These are phyloP conservation scores for Trichoderma parareesei DNA, from an alignment of 495 filamentous ascomycete species.

Conservation along the genomic window DNA sequence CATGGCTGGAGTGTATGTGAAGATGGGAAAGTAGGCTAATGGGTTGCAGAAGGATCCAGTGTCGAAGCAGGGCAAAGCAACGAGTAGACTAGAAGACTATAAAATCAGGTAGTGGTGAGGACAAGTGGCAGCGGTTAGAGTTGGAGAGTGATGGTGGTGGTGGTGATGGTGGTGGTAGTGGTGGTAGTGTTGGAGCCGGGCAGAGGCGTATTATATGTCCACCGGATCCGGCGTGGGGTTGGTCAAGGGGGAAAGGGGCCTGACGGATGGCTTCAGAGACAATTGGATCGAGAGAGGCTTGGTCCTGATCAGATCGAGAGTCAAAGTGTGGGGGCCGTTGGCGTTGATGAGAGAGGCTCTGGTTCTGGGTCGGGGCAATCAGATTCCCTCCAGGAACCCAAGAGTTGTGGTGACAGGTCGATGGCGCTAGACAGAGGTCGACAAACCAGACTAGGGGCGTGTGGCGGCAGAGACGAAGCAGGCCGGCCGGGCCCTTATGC, in stretches of 20 bases:
- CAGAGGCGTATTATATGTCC: constrained; percentile 5
- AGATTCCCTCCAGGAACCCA: constrained; percentile 6
- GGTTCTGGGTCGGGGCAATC: constrained; percentile 2
- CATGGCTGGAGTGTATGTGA: neutral
- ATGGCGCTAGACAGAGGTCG: neutral
- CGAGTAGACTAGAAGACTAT: neutral
- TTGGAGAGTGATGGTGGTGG: neutral
- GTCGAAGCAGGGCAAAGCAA: neutral
- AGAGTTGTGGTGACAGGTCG: constrained; percentile 7
- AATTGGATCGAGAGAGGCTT: constrained; percentile 1
- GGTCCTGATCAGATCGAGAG: constrained; percentile 4
- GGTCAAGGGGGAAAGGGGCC: neutral
- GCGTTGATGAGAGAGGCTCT: neutral
- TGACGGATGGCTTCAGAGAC: neutral
- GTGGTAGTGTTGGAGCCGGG: neutral
- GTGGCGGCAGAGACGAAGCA: neutral
- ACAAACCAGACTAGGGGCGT: neutral
- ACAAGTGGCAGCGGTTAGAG: neutral
- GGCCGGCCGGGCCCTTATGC: no score
- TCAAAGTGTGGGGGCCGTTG: neutral
- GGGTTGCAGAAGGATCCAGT: neutral
- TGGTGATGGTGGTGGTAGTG: neutral
- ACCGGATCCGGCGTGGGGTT: constrained; percentile 2
- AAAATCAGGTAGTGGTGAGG: neutral
- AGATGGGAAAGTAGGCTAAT: neutral